Evolutionary conservation across 352 stramenopile species (phyloP).

Genomic region (Lagenidium sp.): DNA sequence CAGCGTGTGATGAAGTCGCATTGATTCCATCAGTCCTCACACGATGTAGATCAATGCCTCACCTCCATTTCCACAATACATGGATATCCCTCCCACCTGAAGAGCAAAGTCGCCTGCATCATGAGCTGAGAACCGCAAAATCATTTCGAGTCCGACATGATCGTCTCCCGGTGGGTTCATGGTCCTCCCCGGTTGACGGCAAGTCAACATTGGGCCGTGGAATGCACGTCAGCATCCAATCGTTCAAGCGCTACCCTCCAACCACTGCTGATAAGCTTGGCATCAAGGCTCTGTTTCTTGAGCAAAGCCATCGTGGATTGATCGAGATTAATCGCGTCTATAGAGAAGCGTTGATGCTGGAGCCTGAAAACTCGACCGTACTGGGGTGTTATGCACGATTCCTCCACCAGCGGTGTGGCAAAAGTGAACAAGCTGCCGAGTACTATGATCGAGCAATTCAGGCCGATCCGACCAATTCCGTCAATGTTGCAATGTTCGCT

Average conservation of each 20-base stretch:
- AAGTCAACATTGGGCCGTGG: neutral
- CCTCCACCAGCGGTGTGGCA: conserved; percentile 12
- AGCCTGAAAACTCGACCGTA: conserved; percentile 18
- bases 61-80: conserved; percentile 15
- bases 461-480: conserved; percentile 9
- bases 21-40: too few species aligned
- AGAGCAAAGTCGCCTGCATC: conserved; percentile 17
- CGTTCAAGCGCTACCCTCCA: conserved; percentile 3
- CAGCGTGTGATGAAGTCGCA: neutral
- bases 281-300: conserved; percentile 33
- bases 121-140: conserved; percentile 15
- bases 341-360: conserved; percentile 19
- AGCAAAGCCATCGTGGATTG: conserved; percentile 14
- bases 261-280: conserved; percentile 26
- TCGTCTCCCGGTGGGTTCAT: conserved; percentile 9
- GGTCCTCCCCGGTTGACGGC: neutral
- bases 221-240: neutral
- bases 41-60: conserved; percentile 23
- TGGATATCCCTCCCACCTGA: conserved; percentile 18
- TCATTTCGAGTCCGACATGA: conserved; percentile 27
- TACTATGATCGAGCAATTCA: conserved; percentile 19
- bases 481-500: conserved; percentile 20
- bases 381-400: conserved; percentile 35
- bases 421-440: conserved; percentile 12
- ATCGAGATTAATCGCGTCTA: conserved; percentile 21